Evolutionary conservation across 208 protist genomes (phyloP), one percentile per base, ranked within the genome.

Genomic region (Leishmania martiniquensis): DNA sequence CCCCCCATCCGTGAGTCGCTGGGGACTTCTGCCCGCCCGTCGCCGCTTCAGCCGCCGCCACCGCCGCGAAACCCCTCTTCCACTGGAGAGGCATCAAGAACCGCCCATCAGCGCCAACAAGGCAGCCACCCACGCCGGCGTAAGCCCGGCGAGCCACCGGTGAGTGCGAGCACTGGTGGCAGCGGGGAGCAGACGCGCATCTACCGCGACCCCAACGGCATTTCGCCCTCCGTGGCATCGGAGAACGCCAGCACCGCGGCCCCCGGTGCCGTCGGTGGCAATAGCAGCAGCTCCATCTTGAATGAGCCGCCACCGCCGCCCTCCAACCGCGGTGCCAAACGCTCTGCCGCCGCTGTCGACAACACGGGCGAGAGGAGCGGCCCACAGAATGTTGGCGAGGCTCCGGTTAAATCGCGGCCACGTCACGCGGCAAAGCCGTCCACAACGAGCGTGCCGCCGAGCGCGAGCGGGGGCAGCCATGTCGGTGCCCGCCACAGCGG

Each of bases 141-240:
- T 20, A 72, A 75, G 55, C 67, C 54, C 0, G 78, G 73, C 17
- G 78, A 77, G 39, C 57, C 52, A n/a, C 45, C 73, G 2, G 47
- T 57, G 10, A 29, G 52, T 34, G 57, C 57, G 45, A 66, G 71
- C 72, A 44, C 42, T 1, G 72, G 76, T 45, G 60, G 76, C 72
- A 76, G 62, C 25, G 76, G 76, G 4, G 59, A 45, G 2, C 60
- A 76, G 17, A 85, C 81, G 0, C 57, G 72, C 44, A 85, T 85
- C 72, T 85, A 85, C 68, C 81, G 77, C 7, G 81, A 85, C 49
- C 81, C 81, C 39, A 80, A 57, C 42, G 25, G 47, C 12, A 57
- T 5, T 7, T n/a, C 32, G 32, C 32, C 13, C 44, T 59, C 66
- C 44, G 65, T 54, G 10, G 17, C 42, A 10, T 39, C 49, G 15